Percentiles rank a stretch among this genome's conserved stretches.
These are phyloP conservation scores for Aspergillus hancockii DNA, from an alignment of 495 filamentous ascomycete genomes.

Conservation along the genomic window DNA sequence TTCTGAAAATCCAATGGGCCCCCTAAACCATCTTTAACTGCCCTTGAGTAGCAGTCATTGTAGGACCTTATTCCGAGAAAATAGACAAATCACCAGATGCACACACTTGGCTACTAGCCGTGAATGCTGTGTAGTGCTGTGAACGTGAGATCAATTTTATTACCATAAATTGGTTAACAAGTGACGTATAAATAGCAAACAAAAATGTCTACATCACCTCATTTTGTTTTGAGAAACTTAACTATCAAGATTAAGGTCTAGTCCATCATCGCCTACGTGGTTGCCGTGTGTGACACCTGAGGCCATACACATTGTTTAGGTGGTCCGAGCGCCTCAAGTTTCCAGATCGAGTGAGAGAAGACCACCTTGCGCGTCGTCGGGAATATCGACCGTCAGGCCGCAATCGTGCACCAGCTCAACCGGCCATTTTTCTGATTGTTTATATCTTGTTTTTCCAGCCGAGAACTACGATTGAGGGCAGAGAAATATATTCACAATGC, in stretches of 20 bases:
- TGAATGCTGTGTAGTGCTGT: too few species aligned
- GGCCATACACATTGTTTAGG: conserved; percentile 7
- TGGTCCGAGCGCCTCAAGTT: conserved; percentile 47
- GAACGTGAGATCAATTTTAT: too few species aligned
- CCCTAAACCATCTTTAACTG: too few species aligned
- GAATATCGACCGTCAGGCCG: conserved; percentile 11
- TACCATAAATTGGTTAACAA: too few species aligned
- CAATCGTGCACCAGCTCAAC: conserved; percentile 14
- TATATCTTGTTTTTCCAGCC: conserved; percentile 13
- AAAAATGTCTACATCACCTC: not conserved
- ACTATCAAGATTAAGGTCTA: not conserved
- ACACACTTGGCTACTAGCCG: too few species aligned
- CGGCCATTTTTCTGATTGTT: conserved; percentile 11
- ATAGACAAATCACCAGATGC: too few species aligned
- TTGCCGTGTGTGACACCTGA: not conserved
- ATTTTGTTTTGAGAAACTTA: too few species aligned
- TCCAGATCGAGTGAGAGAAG: conserved; percentile 14
- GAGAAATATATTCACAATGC: conserved; percentile 42
- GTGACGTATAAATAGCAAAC: not conserved
- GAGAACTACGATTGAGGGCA: conserved; percentile 1
- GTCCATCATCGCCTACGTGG: not conserved
- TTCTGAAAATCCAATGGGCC: too few species aligned
- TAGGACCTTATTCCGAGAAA: too few species aligned
- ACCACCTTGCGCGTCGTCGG: conserved; percentile 43
- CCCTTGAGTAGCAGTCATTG: too few species aligned